Base-by-base conservation (phyloP, 176 grass and related monocot genomes). In the Luzula sylvatica region DNA sequence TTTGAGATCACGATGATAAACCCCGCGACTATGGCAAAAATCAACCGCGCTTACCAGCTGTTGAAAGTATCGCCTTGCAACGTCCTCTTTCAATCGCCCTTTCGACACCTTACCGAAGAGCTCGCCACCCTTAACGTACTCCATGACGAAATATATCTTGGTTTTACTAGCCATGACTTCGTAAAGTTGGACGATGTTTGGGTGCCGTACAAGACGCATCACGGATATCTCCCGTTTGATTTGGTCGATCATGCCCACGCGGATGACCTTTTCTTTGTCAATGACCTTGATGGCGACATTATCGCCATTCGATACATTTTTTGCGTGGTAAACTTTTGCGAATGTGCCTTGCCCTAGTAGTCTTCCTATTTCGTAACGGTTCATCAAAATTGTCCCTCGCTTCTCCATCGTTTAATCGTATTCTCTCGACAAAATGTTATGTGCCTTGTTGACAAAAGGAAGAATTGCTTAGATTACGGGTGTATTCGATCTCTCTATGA, bases 81-180 rank as follows among this genome's bases (percentile, higher is more conserved):
- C 30, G 8, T 87, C 79, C 61, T 94, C 79, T 68, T 78, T 83
- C 45, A 94, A 64, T 13, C 75, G 64, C 7, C 88, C 83, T 54
- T 72, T 74, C 11, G 83, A 61, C 8, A 94, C 72, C 44, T 53
- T 73, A 40, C 42, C 63, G 66, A 87, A 94, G 11, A 94, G 88
- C 65, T 94, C 88, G 1, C 83, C 79, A 0, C 88, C 83, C 7
- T 71, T 68, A 29, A 94, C 75, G 13, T 94, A 94, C 72, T 94
- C 88, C 79, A 94, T 87, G 14, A 78, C 72, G 2, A 87, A 94
- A 67, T 87, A 94, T 67, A 94, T 94, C 69, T 83, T 87, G 60
- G 55, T 81, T 75, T 87, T 94, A 72, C 72, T 94, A 49, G 88
- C 88, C 88, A 94, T 94, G 56, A 87, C 83, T 74, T 94, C 88